phyloP scores from a whole-genome alignment of 495 filamentous ascomycete species.

The Extremus antarcticus region DNA sequence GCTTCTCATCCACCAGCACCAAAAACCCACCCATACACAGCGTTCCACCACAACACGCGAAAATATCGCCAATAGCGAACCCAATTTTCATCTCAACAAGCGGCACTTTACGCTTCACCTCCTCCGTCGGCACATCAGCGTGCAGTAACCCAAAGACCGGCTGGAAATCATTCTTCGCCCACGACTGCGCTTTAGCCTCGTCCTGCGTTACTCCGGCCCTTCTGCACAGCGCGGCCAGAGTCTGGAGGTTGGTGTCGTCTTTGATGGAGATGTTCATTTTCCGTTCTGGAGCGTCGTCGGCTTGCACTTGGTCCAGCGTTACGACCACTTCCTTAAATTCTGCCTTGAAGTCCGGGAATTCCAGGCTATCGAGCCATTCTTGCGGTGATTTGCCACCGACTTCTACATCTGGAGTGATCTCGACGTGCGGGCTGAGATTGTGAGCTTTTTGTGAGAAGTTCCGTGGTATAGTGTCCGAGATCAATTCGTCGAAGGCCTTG shows the following conservation, averaged over 20 bases:
- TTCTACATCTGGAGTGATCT: neutral
- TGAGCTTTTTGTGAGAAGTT: neutral
- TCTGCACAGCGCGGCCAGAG: neutral
- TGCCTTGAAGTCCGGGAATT: neutral
- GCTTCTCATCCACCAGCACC: neutral
- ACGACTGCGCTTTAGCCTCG: neutral
- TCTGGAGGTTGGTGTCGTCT: neutral
- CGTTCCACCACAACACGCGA: neutral
- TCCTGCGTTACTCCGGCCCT: neutral
- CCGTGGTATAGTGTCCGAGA: neutral
- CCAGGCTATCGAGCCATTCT: neutral
- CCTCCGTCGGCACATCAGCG: neutral
- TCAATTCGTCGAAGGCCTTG: neutral
- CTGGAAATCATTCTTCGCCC: neutral
- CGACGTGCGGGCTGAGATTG: neutral
- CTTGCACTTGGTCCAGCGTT: neutral
- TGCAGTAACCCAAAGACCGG: neutral
- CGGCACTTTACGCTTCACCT: neutral
- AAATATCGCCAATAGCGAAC: neutral
- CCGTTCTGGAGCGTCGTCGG: neutral
- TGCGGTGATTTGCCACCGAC: neutral
- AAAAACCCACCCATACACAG: neutral
- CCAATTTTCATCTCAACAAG: constrained; percentile 1
- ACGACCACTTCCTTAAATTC: neutral
- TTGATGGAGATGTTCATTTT: constrained; percentile 1